Evolutionary conservation across 768 basidiomycete genomes (phyloP), one percentile per base, ranked within the genome.

Genomic region (Aureoboletus auriporus): DNA sequence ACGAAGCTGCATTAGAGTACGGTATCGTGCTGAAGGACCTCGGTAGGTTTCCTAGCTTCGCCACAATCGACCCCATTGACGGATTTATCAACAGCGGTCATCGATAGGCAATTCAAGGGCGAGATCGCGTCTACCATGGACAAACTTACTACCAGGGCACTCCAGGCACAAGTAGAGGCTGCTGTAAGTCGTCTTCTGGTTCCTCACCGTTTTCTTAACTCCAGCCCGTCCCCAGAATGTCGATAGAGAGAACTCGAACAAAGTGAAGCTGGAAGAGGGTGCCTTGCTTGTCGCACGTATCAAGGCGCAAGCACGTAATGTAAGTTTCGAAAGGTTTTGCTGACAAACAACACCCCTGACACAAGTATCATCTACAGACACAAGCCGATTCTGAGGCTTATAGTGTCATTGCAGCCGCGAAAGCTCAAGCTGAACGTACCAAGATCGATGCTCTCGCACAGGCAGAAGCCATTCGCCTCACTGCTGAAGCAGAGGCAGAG

Each of bases 111-210:
- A 57, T 92, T 92, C 74, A 91, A 92, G 72, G 89, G 88, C 50
- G 89, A 92, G 60, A 89, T 90, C 55, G 89, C 87, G 1, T 70
- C 77, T 26, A 88, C 87, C 1, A 91, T 90, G 89, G 85, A 90
- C 60, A 87, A 88, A 61, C 73, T 90, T 45, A 91, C 87, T 58
- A 87, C 87, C 4, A 78, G 89, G 55, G 89, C 86, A 17, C 71
- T 92, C 33, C 86, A 92, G 62, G 87, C 89, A 9, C 89, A 93
- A 64, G 89, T 92, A 27, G 89, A 92, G 64, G 88, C 89, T 39
- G 88, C 88, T 26, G 84, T 86, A 63, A 60, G 79, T 47, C 37
- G 0, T 68, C 28, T 27, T 27, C 31, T 35, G 5, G 5, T 14
- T 34, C 47, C 6, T 38, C n/a, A 8, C 8, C 20, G 7, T n/a